Conservation (phyloP, 1,284 basidiomycete species). For the Erythrobasidium hasegawianum region DNA sequence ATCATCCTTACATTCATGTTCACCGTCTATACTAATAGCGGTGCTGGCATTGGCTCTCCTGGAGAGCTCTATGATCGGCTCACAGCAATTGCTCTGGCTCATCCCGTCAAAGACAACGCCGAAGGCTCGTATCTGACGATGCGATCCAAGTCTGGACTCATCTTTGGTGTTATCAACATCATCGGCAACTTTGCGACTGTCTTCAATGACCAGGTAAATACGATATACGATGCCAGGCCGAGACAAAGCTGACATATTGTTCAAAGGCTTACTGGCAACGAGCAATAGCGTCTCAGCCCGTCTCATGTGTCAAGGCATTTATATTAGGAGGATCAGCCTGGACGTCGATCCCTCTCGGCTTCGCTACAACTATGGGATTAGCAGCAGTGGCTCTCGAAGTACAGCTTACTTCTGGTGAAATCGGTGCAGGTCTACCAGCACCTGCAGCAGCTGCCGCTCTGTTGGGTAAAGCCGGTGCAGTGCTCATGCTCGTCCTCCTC, state of each 20-base stretch:
- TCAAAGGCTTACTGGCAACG: constrained; percentile 42
- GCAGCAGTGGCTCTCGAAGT: constrained; percentile 66
- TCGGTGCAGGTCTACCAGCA: constrained; percentile 78
- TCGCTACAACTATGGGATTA: constrained; percentile 55
- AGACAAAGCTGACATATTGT: too few relatives aligned
- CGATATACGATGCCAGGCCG: too few relatives aligned
- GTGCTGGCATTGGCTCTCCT: constrained; percentile 57
- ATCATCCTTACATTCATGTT: constrained; percentile 68
- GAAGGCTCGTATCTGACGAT: constrained; percentile 68
- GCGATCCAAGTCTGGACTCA: constrained; percentile 71
- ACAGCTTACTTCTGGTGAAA: constrained; percentile 52
- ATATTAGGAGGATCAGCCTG: constrained; percentile 53
- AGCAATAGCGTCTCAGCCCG: constrained; percentile 46
- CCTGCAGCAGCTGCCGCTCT: constrained; percentile 59
- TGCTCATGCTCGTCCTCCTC: constrained; percentile 55
- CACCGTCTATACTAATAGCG: constrained; percentile 65
- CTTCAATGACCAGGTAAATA: constrained; percentile 59
- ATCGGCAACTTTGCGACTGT: constrained; percentile 78
- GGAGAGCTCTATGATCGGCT: constrained; percentile 46
- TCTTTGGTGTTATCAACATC: constrained; percentile 81
- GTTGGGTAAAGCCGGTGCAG: constrained; percentile 69
- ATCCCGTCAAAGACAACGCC: constrained; percentile 60
- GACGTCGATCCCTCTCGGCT: constrained; percentile 74
- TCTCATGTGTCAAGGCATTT: constrained; percentile 46
- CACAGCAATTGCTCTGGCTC: constrained; percentile 49